A percentile compares a stretch with the other conserved stretches of the same genome.
Conservation (phyloP, 768 basidiomycete species). For the Lyophyllum atratum region DNA sequence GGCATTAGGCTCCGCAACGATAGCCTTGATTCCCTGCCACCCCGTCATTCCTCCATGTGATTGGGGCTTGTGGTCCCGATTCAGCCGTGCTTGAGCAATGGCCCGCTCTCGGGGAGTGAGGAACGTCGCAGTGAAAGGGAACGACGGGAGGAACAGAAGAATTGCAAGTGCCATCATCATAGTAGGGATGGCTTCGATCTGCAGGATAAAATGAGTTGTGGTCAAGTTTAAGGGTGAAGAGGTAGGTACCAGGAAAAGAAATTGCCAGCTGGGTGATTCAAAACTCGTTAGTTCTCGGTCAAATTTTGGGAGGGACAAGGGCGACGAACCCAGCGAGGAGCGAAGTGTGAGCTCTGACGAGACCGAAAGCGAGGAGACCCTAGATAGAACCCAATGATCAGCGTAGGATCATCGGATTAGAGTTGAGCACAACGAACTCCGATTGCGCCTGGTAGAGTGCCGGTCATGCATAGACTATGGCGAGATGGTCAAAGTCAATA, state of each 20-base stretch:
- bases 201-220: neutral
- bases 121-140: conserved; percentile 56
- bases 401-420: no score
- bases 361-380: conserved; percentile 59
- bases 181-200: conserved; percentile 61
- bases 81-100: conserved; percentile 58
- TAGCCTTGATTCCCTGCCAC: conserved; percentile 56
- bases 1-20: conserved; percentile 49
- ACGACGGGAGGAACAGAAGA: conserved; percentile 53
- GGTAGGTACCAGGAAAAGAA: conserved; percentile 50
- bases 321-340: conserved; percentile 37
- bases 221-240: neutral
- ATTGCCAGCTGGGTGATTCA: conserved; percentile 49
- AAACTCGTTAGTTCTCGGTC: conserved; percentile 16
- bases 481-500: neutral
- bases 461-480: conserved; percentile 56
- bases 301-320: neutral
- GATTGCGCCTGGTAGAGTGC: conserved; percentile 56
- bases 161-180: conserved; percentile 51
- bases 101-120: conserved; percentile 52
- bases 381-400: conserved; percentile 15
- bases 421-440: conserved; percentile 33
- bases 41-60: conserved; percentile 61
- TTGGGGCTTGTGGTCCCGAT: conserved; percentile 55
- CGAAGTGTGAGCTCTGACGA: conserved; percentile 52